Conservation (phyloP, 2,329 filamentous ascomycete genomes). For the Trichophyton benhamiae region DNA sequence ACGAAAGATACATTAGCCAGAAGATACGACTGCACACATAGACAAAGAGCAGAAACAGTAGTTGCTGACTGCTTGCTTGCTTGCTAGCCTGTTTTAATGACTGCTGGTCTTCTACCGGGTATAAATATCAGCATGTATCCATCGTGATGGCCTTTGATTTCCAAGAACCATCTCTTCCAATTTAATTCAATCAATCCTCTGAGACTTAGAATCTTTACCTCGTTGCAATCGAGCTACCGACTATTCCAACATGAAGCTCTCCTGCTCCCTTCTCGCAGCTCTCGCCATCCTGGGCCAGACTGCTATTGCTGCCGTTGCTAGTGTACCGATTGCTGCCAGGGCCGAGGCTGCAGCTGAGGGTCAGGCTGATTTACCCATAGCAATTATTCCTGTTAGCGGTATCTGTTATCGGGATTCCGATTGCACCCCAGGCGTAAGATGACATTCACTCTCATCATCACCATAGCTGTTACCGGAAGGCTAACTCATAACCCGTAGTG, state of each 20-base stretch:
- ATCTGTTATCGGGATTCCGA: background rate
- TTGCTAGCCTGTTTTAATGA: background rate
- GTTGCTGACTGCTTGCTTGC: background rate
- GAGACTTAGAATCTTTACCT: background rate
- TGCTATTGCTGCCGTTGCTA: background rate
- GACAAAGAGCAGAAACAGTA: background rate
- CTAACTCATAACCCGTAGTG: background rate
- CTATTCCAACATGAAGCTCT: constrained; percentile 1
- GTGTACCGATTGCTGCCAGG: background rate
- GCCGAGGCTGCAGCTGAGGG: background rate
- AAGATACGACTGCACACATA: background rate
- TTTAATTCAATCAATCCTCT: background rate
- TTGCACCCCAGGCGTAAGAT: background rate
- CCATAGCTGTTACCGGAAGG: too few species aligned
- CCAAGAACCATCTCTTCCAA: background rate
- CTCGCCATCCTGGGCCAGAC: constrained; percentile 1
- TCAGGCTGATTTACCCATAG: background rate
- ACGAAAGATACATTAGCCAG: background rate
- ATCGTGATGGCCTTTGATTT: background rate
- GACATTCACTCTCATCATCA: too few species aligned
- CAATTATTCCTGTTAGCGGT: background rate
- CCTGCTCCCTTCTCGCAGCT: background rate
- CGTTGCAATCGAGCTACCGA: background rate
- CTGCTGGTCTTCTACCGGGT: background rate
- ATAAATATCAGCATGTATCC: background rate